Conservation (phyloP, 768 basidiomycete genomes). For the Tephrocybe sp. region DNA sequence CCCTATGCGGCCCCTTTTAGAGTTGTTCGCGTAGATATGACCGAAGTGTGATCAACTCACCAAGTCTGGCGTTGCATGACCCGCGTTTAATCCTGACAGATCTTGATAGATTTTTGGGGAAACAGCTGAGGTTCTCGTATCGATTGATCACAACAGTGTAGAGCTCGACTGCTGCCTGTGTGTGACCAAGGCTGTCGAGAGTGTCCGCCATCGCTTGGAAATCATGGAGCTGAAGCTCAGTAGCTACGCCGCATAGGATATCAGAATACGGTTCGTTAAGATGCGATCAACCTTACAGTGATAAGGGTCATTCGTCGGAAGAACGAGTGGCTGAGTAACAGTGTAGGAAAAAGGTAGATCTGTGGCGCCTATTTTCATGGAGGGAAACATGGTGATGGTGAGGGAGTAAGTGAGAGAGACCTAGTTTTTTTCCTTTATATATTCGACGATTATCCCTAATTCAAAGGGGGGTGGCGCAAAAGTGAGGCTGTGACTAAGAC, state of each 20-base stretch:
- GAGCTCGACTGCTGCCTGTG: neutral
- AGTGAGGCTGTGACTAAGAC: conserved; percentile 5
- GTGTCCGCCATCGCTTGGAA: conserved; percentile 2
- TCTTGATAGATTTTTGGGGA: neutral
- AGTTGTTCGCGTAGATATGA: neutral
- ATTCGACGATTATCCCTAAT: no score
- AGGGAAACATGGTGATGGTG: neutral
- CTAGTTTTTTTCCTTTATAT: no score
- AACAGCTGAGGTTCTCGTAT: conserved; percentile 1
- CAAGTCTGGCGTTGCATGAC: neutral
- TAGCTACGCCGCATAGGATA: neutral
- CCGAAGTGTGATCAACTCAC: neutral
- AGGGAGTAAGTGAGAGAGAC: no score
- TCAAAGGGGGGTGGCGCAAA: conserved; percentile 5
- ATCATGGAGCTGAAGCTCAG: conserved; percentile 4
- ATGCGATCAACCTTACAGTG: neutral
- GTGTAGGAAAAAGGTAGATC: neutral
- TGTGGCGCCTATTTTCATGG: neutral
- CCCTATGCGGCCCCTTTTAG: neutral
- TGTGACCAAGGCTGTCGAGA: conserved; percentile 2
- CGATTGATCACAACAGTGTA: conserved; percentile 3
- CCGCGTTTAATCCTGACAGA: conserved; percentile 2
- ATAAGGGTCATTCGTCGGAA: neutral
- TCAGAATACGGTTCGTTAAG: neutral
- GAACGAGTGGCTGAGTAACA: neutral